These are phyloP conservation scores for Plectosphaerella plurivora DNA, from an alignment of 2,329 filamentous ascomycete species.

Conservation along the genomic window DNA sequence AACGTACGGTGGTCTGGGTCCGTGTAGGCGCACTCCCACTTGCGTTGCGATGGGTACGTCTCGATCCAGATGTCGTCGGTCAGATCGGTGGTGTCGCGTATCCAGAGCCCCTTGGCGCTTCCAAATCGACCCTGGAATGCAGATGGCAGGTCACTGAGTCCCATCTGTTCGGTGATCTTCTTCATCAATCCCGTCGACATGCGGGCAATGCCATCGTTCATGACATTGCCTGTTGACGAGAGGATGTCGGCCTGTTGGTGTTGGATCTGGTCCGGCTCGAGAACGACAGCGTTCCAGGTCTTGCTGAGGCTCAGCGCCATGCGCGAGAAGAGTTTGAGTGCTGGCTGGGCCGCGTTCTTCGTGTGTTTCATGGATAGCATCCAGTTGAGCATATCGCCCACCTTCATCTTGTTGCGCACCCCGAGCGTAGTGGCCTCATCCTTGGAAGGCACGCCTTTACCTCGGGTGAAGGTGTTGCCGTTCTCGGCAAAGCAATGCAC, in stretches of 20 bases:
- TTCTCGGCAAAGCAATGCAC: constrained; percentile 49
- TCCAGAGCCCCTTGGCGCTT: constrained; percentile 73
- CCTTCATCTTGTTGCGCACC: constrained; percentile 27
- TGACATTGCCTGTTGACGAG: constrained; percentile 38
- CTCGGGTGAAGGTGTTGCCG: constrained; percentile 30
- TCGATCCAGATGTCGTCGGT: constrained; percentile 58
- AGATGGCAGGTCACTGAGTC: constrained; percentile 50
- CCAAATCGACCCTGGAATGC: constrained; percentile 68
- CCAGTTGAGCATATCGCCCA: constrained; percentile 45
- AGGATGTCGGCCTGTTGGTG: constrained; percentile 29
- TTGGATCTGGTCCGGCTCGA: constrained; percentile 42
- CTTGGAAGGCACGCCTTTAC: constrained; percentile 13
- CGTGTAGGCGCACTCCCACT: constrained; percentile 53
- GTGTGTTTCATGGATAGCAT: constrained; percentile 36
- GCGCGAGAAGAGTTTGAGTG: constrained; percentile 55
- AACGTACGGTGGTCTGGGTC: constrained; percentile 56
- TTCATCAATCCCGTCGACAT: constrained; percentile 59
- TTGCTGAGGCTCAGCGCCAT: constrained; percentile 51
- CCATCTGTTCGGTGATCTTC: constrained; percentile 45
- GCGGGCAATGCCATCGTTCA: constrained; percentile 63
- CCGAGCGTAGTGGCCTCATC: constrained; percentile 15
- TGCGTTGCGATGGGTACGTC: constrained; percentile 62
- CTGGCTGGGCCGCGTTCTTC: constrained; percentile 38
- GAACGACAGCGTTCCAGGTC: constrained; percentile 39
- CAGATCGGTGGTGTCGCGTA: constrained; percentile 48